These are phyloP conservation scores for Fusarium longipes DNA, from an alignment of 2,329 filamentous ascomycete species.

Conservation along the genomic window DNA sequence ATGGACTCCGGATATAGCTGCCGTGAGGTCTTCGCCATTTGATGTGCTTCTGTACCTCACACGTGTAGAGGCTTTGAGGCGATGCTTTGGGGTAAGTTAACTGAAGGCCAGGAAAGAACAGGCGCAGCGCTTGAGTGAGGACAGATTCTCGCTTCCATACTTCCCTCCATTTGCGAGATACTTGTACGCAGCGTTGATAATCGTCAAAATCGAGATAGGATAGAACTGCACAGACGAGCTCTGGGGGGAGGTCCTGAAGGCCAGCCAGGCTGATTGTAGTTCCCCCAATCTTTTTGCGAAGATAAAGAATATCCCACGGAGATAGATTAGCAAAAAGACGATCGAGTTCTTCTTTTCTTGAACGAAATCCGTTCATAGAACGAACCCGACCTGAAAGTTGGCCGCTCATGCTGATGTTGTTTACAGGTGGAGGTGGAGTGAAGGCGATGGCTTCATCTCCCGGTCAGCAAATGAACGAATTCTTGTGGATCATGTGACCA, in stretches of 20 bases:
- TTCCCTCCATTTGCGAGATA: conserved; percentile 44
- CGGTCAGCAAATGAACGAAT: not conserved
- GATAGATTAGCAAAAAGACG: conserved; percentile 43
- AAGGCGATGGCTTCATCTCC: not conserved
- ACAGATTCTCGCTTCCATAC: conserved; percentile 44
- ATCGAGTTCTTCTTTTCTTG: conserved; percentile 37
- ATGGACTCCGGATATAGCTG: conserved; percentile 15
- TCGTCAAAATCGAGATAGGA: conserved; percentile 43
- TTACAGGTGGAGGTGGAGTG: not conserved
- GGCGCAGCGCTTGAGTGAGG: conserved; percentile 31
- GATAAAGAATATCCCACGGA: conserved; percentile 45
- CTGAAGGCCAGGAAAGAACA: conserved; percentile 47
- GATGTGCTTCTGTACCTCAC: conserved; percentile 18
- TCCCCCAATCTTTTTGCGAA: conserved; percentile 36
- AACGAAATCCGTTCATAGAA: not conserved
- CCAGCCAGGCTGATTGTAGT: conserved; percentile 35
- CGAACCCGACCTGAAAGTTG: not conserved
- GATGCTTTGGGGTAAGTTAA: conserved; percentile 23
- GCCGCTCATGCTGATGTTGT: not conserved
- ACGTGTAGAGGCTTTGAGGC: conserved; percentile 22
- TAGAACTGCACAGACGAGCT: conserved; percentile 44
- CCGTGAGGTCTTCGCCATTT: conserved; percentile 23
- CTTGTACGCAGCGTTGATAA: conserved; percentile 41
- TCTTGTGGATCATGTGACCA: not conserved
- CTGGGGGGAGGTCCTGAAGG: conserved; percentile 45